Evolutionary conservation across 306 rosid species (phyloP), one percentile per base, ranked within the genome.

Genomic region (Citrullus colocynthis): DNA sequence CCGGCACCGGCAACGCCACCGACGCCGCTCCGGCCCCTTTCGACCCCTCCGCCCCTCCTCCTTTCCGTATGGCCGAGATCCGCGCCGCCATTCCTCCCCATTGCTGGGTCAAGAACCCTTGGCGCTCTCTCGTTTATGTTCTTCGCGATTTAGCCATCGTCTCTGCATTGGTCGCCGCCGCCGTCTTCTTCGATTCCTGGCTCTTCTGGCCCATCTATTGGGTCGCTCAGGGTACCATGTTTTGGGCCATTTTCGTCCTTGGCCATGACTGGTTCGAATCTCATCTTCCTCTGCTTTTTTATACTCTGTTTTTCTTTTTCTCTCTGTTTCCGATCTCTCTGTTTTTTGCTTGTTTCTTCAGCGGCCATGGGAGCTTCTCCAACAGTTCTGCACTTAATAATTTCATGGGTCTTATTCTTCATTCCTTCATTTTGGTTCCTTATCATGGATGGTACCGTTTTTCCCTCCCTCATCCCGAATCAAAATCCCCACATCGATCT

Each of bases 361-460:
- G 98, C 78, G 99, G 99, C 64, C 99, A 96, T 86, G 99, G 99
- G 76, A 96, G 99, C 90, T 96, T 96, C 90, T 96, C 99, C 18
- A 67, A 89, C 85, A 89, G 79, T 76, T 8, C 83, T 3, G 8
- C 4, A 71, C 79, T 96, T 41, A 96, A 92, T 67, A 85, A 66
- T 44, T 1, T 91, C 5, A 88, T 92, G 85, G 98, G 99, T 75
- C 99, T 91, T 79, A n/a, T 96, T 60, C 81, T 96, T 81, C 99
- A 96, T 78, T 96, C 99, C 56, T 81, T 85, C 73, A 92, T 92
- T 81, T 96, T 96, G 59, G 98, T 96, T 34, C 99, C 98, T 3
- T 92, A 91, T 55, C 87, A 96, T 88, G 99, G 98, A 82, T 96
- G 98, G 98, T 96, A 57, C 44, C n/a, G 0, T 83, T 32, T 48